These are phyloP conservation scores for Tubosaeta sp. DNA, from an alignment of 768 basidiomycete genomes.

Conservation along the genomic window DNA sequence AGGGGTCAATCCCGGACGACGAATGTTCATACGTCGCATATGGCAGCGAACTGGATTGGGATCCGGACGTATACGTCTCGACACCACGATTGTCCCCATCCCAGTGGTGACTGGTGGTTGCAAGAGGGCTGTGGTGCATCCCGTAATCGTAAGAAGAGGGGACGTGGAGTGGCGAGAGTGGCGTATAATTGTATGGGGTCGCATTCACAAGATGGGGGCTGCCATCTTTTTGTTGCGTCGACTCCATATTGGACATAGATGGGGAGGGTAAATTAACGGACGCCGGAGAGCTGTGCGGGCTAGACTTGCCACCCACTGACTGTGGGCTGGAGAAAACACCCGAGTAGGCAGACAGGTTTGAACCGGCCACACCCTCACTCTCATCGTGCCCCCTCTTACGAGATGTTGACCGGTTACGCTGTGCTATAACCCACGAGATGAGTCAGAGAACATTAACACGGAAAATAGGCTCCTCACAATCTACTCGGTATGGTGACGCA, in stretches of 20 bases:
- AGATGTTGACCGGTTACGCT: conserved; percentile 72
- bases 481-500: conserved; percentile 62
- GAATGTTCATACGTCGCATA: conserved; percentile 46
- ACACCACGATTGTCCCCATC: conserved; percentile 38
- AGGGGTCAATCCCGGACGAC: conserved; percentile 37
- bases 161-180: conserved; percentile 50
- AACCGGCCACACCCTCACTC: conserved; percentile 46
- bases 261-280: conserved; percentile 73
- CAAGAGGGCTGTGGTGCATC: conserved; percentile 32
- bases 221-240: conserved; percentile 43
- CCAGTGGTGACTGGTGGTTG: conserved; percentile 38
- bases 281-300: conserved; percentile 72
- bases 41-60: conserved; percentile 32
- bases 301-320: conserved; percentile 40
- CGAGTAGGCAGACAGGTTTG: conserved; percentile 39
- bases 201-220: conserved; percentile 51
- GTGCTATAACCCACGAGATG: conserved; percentile 35
- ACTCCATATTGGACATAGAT: conserved; percentile 47
- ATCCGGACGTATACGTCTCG: conserved; percentile 42
- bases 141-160: conserved; percentile 56
- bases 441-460: conserved; percentile 12
- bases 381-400: conserved; percentile 72
- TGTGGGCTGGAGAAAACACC: conserved; percentile 55
- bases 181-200: conserved; percentile 41
- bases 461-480: conserved; percentile 41